Base-by-base conservation (phyloP, 768 basidiomycete genomes). In the Rhizopogon sp. region DNA sequence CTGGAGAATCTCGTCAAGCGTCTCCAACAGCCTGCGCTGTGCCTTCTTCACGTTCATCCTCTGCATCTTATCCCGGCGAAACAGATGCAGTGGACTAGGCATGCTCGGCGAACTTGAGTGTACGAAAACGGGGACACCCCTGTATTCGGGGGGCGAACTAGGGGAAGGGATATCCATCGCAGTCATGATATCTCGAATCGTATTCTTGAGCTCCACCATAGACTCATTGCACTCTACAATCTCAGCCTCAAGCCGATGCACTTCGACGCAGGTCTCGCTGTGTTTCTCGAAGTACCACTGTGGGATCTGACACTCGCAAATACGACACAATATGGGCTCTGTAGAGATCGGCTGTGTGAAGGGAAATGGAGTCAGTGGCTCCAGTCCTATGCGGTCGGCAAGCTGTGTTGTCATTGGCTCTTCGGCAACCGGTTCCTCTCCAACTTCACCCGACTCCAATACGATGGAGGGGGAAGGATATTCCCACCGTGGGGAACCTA, bases 201-300 rank as follows among this genome's bases (percentile, higher is more conserved):
- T 90, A 65, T 85, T 90, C 55, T 85, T 83, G 52, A 98, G 78
- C 65, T 98, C 97, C 14, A 79, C 71, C 54, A 98, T 87, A 22
- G 87, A 87, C 69, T 99, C 97, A 72, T 98, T 97, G 76, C 88
- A 92, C 65, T 93, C 91, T 39, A 80, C 74, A 60, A 98, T 94
- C 70, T 97, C 95, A 16, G 94, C 93, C 71, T 99, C 97, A 58
- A 99, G 79, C 43, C 92, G 86, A 72, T 99, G 97, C 3, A 90
- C 87, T 73, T 98, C 96, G 61, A 85, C 92, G 63, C 97, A 99
- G 10, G 95, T 98, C 73, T 99, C 97, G 80, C 93, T 98, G 76
- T 99, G 97, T 75, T 98, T 98, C 75, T 98, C 97, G 69, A 99
- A 99, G 76, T 94, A 99, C 97, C 97, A 99, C 58, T 96, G 90